These are phyloP conservation scores for Pyropia haitanensis DNA, from an alignment of 23 red algal species.

Conservation along the genomic window DNA sequence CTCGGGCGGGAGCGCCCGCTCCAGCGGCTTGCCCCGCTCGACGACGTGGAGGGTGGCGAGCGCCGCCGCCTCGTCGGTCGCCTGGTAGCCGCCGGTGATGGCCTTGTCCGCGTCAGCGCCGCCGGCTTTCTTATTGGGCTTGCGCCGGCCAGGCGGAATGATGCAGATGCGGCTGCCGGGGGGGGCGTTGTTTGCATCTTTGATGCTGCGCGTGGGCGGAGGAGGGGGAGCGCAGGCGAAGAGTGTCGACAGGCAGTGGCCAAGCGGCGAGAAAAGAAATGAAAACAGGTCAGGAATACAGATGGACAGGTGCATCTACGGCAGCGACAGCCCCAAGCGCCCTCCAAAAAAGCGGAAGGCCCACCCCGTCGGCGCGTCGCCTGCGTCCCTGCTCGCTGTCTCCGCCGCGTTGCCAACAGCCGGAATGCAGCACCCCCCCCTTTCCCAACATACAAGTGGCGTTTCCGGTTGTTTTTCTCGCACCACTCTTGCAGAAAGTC, in stretches of 20 bases:
- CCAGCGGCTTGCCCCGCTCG: constrained; percentile 66
- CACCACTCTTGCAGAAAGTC: constrained; percentile 63
- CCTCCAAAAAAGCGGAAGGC: not conserved
- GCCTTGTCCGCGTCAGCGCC: constrained; percentile 19
- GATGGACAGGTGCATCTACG: not conserved
- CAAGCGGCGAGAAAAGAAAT: not conserved
- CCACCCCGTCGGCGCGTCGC: not conserved
- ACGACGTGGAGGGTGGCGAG: constrained; percentile 53
- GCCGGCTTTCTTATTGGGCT: constrained; percentile 37
- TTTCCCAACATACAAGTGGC: constrained; percentile 40
- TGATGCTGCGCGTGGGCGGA: not conserved
- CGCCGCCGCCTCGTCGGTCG: constrained; percentile 55
- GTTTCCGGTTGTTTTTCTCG: constrained; percentile 46
- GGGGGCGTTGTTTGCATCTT: constrained; percentile 5
- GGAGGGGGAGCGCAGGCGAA: constrained; percentile 8
- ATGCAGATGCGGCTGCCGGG: constrained; percentile 2
- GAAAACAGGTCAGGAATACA: constrained; percentile 6
- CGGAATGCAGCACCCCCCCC: not conserved
- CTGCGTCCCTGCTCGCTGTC: not conserved
- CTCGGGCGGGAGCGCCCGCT: constrained; percentile 53
- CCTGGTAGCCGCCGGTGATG: constrained; percentile 24
- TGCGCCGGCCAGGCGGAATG: constrained; percentile 31
- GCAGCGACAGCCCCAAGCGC: not conserved
- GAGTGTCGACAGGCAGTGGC: not conserved
- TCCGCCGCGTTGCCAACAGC: not conserved